Evolutionary conservation across 2,329 filamentous ascomycete genomes (phyloP), one percentile per base, ranked within the genome.

Genomic region (Aspergillus sclerotialis): DNA sequence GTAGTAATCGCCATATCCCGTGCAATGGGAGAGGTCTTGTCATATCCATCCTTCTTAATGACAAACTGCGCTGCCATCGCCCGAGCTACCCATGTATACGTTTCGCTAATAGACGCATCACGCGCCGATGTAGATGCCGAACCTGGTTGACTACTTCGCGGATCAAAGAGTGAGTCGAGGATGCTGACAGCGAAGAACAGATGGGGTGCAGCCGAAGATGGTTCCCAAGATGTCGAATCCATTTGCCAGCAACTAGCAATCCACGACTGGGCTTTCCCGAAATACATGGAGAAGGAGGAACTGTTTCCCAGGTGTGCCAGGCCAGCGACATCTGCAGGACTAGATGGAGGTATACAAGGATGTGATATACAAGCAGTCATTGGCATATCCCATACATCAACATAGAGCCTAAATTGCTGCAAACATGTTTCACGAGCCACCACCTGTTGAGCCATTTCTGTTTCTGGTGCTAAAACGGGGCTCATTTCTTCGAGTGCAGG

Each of bases 331-430:
- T 39, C 42, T 17, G 40, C 11, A 21, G 37, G 24, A 27, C 40
- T 32, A 13, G 30, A 28, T 29, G 34, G 42, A 10, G 31, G 42
- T 34, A 44, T 43, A 30, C 35, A 30, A 13, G 27, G 26, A n/a
- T 34, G 25, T 9, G 28, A 38, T 6, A 44, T 36, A 28, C 36
- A 39, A 8, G 35, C 4, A 12, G 42, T 23, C 4, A 44, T 7
- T 5, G 37, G 39, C n/a, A 38, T 33, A 23, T 44, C 42, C n/a
- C 37, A 14, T n/a, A 42, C 23, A 33, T 43, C 33, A 10, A 44
- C 24, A 19, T 43, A 44, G 18, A 44, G 27, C 19, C 28, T 34
- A 9, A 44, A 37, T 14, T 32, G 30, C 15, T 42, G 33, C n/a
- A 26, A 25, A 15, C 27, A 25, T 21, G 6, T 8, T 9, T 30